These are phyloP conservation scores for Cucumis melo DNA, from an alignment of 306 rosid genomes.

Conservation along the genomic window DNA sequence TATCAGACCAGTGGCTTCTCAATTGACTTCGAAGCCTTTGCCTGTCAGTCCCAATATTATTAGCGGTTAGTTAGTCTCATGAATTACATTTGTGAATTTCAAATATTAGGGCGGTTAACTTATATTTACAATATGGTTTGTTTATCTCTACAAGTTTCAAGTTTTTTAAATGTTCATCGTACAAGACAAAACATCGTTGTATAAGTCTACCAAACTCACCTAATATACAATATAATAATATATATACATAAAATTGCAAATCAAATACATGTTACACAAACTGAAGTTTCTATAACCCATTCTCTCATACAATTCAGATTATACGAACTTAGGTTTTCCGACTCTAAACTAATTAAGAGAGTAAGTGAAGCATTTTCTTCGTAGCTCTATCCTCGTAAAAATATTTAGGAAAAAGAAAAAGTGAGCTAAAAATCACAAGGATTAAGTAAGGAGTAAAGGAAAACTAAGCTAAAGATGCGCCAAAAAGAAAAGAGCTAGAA, in stretches of 20 bases:
- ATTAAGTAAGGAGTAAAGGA: background rate
- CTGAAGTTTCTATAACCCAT: background rate
- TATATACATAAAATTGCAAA: background rate
- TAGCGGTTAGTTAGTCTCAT: background rate
- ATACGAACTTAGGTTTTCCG: background rate
- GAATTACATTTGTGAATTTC: background rate
- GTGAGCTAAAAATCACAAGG: background rate
- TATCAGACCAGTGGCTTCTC: background rate
- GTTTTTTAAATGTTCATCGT: background rate
- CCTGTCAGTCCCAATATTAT: background rate
- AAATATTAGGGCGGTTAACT: background rate
- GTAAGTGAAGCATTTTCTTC: background rate
- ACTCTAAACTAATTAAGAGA: background rate
- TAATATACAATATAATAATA: background rate
- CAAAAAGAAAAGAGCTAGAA: background rate
- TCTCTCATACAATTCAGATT: background rate
- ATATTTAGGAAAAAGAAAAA: background rate
- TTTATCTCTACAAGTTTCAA: background rate
- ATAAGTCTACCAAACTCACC: background rate
- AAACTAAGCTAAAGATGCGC: background rate
- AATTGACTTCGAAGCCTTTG: background rate
- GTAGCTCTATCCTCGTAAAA: background rate
- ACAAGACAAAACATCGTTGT: background rate
- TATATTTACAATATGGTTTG: background rate
- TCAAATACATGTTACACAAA: background rate